Conservation (phyloP, 2,329 filamentous ascomycete genomes). For the Colletotrichum sp. region DNA sequence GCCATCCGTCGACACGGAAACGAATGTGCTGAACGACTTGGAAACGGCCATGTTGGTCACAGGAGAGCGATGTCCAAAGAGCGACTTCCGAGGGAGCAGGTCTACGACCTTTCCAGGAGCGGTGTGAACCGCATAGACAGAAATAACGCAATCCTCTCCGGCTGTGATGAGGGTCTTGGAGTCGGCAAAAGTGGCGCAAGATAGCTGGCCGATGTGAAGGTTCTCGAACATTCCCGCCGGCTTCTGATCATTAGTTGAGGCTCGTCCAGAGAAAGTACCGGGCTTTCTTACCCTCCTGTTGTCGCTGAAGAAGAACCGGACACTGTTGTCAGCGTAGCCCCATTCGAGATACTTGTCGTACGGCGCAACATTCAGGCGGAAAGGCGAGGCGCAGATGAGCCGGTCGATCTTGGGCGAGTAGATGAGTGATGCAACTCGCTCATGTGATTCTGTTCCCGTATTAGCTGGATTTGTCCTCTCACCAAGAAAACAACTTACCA, state of each 20-base stretch:
- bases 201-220: constrained; percentile 88
- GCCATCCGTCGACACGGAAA: constrained; percentile 83
- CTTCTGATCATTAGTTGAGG: constrained; percentile 35
- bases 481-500: constrained; percentile 43
- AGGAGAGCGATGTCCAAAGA: constrained; percentile 89
- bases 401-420: constrained; percentile 83
- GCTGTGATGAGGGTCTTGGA: constrained; percentile 90
- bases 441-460: constrained; percentile 62
- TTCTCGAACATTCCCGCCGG: constrained; percentile 91
- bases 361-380: constrained; percentile 86
- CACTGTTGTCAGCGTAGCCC: constrained; percentile 92
- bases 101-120: constrained; percentile 74
- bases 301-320: constrained; percentile 89
- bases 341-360: constrained; percentile 95
- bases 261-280: neutral
- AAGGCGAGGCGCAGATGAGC: constrained; percentile 81
- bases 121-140: constrained; percentile 76
- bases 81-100: constrained; percentile 75
- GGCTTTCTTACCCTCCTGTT: constrained; percentile 67
- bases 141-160: constrained; percentile 90
- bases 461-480: neutral
- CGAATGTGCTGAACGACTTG: constrained; percentile 84
- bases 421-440: constrained; percentile 79
- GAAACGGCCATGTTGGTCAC: constrained; percentile 85
- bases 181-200: constrained; percentile 83